Conservation (phyloP, 148 eudicot species). For the Vaccinium corymbosum region DNA sequence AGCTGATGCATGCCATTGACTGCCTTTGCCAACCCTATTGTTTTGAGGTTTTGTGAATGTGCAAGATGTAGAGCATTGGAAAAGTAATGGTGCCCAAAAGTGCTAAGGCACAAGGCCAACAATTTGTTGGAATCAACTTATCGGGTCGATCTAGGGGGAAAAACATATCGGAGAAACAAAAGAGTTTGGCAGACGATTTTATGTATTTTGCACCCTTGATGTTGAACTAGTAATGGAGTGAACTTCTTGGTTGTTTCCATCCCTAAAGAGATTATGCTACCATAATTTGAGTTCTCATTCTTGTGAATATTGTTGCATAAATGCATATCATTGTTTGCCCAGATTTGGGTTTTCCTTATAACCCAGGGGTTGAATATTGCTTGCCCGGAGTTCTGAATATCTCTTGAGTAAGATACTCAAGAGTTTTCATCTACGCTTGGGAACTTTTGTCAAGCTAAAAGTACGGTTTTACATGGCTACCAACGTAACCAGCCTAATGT, state of each 20-base stretch:
- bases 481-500: neutral
- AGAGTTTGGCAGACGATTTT: neutral
- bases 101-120: neutral
- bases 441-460: neutral
- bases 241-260: no score
- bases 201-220: no score
- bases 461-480: neutral
- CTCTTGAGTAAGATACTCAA: no score
- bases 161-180: neutral
- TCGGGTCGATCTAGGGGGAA: neutral
- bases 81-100: neutral
- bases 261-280: no score
- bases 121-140: neutral
- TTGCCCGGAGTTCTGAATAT: no score
- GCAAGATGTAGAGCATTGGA: neutral
- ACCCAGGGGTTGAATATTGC: neutral
- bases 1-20: slow-evolving; percentile 87
- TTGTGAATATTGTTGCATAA: neutral
- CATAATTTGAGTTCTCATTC: neutral
- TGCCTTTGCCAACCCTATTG: slow-evolving; percentile 59
- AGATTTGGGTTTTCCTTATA: neutral
- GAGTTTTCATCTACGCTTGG: neutral
- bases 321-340: neutral
- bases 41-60: slow-evolving; percentile 25
- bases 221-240: no score